Conservation (phyloP, 345 rosid species). For the Rhodamnia argentea region DNA sequence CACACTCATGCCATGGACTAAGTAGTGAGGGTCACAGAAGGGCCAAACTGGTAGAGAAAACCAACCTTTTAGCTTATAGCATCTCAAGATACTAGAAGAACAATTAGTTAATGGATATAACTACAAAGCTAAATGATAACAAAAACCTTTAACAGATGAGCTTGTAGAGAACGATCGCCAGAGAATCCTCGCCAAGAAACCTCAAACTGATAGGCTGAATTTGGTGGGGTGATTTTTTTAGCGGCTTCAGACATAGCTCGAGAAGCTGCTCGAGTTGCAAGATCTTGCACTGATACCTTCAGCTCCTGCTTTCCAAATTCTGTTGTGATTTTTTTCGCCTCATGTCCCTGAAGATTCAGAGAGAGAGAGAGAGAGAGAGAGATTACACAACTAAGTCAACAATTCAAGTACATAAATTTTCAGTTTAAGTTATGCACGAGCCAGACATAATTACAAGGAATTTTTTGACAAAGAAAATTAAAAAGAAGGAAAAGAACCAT, state of each 20-base stretch:
- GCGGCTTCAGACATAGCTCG: constrained; percentile 69
- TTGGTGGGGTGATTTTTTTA: constrained; percentile 53
- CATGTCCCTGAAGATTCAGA: constrained; percentile 23
- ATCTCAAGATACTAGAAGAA: not conserved
- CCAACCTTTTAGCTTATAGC: not conserved
- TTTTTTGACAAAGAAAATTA: not conserved
- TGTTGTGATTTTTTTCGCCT: no score
- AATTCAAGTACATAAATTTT: not conserved
- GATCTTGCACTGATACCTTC: constrained; percentile 63
- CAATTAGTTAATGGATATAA: not conserved
- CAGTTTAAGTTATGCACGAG: no score
- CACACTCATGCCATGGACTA: not conserved
- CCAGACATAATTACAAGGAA: not conserved
- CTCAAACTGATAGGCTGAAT: constrained; percentile 83
- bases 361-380: no score
- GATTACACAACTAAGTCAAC: not conserved
- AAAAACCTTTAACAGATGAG: constrained; percentile 64
- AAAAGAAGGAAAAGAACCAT: not conserved
- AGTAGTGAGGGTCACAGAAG: not conserved
- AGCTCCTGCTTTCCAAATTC: constrained; percentile 28
- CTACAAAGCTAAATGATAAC: not conserved
- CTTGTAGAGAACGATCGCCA: constrained; percentile 48
- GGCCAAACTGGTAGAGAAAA: not conserved
- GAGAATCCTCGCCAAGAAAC: constrained; percentile 71
- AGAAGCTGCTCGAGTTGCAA: constrained; percentile 78